A percentile compares a stretch with the other conserved stretches of the same genome.
phyloP scores from a whole-genome alignment of 2,329 filamentous ascomycete genomes.

The Ophiostoma triangulosporum region DNA sequence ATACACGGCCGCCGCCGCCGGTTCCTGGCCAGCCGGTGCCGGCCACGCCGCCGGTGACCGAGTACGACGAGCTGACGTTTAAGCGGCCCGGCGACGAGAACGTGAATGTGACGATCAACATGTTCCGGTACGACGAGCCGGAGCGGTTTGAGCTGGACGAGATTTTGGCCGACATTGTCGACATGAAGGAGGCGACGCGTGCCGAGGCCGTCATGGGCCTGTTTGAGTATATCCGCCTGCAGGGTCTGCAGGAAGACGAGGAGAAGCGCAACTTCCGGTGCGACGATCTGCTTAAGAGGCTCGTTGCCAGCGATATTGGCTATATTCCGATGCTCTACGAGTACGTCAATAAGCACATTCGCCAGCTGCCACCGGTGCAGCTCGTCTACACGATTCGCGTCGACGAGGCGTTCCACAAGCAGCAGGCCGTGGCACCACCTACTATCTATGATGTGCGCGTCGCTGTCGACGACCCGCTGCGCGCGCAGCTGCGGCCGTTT shows the following conservation, averaged over 20 bases:
- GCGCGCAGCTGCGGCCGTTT: constrained; percentile 49
- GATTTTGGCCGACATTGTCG: constrained; percentile 68
- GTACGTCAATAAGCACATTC: constrained; percentile 65
- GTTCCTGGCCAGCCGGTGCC: constrained; percentile 6
- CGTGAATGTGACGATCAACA: constrained; percentile 76
- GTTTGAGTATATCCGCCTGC: constrained; percentile 86
- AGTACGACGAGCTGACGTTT: constrained; percentile 87
- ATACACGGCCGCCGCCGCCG: constrained; percentile 35
- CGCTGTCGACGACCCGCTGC: constrained; percentile 68
- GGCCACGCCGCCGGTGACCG: constrained; percentile 37
- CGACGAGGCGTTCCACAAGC: constrained; percentile 64
- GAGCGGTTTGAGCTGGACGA: constrained; percentile 73
- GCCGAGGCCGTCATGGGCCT: constrained; percentile 81
- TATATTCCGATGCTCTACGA: constrained; percentile 78
- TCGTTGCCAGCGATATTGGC: constrained; percentile 62
- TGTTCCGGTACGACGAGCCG: constrained; percentile 70
- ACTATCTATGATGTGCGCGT: constrained; percentile 88
- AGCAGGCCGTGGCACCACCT: constrained; percentile 32
- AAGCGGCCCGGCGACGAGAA: constrained; percentile 88
- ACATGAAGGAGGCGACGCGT: constrained; percentile 74
- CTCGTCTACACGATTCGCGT: constrained; percentile 89
- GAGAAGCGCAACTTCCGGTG: constrained; percentile 89
- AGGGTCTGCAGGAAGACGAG: constrained; percentile 82
- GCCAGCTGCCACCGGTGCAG: constrained; percentile 65
- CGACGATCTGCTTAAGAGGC: constrained; percentile 68